These are phyloP conservation scores for Nannizziopsis barbatae DNA, from an alignment of 2,329 filamentous ascomycete species.

Conservation along the genomic window DNA sequence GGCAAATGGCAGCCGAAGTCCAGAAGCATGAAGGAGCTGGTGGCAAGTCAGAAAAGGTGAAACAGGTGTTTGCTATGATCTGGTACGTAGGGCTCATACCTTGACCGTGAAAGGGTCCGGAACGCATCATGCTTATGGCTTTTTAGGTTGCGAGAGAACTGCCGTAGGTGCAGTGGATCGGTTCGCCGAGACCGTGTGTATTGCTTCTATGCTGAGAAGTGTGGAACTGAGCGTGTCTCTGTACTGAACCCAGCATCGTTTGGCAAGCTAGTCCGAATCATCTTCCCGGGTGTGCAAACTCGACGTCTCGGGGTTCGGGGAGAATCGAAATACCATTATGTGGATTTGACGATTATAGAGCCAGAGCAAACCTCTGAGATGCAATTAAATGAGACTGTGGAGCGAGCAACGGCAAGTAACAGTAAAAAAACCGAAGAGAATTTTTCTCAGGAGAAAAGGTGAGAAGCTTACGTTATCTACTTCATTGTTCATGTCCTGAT, in stretches of 20 bases:
- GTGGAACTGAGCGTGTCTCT: constrained; percentile 84
- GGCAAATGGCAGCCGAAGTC: constrained; percentile 40
- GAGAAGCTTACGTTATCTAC: neutral
- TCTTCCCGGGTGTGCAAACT: constrained; percentile 92
- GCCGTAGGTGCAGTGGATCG: constrained; percentile 45
- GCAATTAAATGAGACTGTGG: constrained; percentile 3
- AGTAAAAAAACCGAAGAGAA: constrained; percentile 3
- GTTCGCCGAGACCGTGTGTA: constrained; percentile 90
- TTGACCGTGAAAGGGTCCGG: neutral
- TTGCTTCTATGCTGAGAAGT: constrained; percentile 85
- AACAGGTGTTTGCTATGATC: constrained; percentile 43
- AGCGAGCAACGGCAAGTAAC: constrained; percentile 4
- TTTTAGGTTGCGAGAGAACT: constrained; percentile 38
- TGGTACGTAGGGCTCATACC: constrained; percentile 30
- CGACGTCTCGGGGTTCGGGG: constrained; percentile 82
- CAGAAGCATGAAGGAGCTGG: constrained; percentile 40
- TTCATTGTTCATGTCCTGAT: neutral
- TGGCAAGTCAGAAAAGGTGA: constrained; percentile 42
- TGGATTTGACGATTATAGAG: constrained; percentile 39
- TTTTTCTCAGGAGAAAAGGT: constrained; percentile 4
- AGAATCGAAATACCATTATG: constrained; percentile 96
- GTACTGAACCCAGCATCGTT: constrained; percentile 95
- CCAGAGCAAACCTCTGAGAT: constrained; percentile 30
- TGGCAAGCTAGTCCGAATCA: constrained; percentile 88
- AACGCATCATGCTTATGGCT: neutral